A percentile compares a stretch with the other conserved stretches of the same genome.
Conservation (phyloP, 2,329 filamentous ascomycete genomes). For the Beauveria rudraprayagi region DNA sequence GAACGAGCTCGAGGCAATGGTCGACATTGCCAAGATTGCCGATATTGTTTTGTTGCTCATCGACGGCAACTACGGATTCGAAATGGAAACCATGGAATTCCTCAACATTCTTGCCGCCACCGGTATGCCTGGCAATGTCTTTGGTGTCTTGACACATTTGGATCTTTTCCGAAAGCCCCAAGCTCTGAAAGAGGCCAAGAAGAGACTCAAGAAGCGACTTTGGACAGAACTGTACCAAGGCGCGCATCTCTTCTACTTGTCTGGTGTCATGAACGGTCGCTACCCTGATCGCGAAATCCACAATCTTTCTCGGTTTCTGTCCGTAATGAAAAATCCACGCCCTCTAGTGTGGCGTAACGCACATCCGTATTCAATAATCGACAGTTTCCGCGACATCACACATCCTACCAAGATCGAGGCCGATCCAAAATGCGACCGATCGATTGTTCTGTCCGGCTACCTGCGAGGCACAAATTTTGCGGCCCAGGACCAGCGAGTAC, state of each 20-base stretch:
- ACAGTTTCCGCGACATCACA: constrained; percentile 92
- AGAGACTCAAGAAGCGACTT: constrained; percentile 87
- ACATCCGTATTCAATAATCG: constrained; percentile 87
- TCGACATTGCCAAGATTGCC: constrained; percentile 93
- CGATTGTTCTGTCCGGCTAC: constrained; percentile 87
- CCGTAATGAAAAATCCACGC: constrained; percentile 97
- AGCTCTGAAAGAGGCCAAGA: constrained; percentile 86
- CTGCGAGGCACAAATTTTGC: constrained; percentile 91
- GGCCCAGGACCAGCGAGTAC: constrained; percentile 74
- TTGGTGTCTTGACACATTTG: constrained; percentile 91
- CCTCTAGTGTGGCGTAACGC: constrained; percentile 96
- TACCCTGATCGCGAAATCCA: constrained; percentile 96
- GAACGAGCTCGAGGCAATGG: constrained; percentile 94
- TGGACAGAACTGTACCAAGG: constrained; percentile 98
- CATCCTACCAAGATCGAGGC: constrained; percentile 87
- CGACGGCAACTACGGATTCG: constrained; percentile 96
- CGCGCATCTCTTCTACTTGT: constrained; percentile 93
- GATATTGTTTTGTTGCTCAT: constrained; percentile 98
- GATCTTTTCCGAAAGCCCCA: constrained; percentile 94
- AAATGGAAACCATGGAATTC: constrained; percentile 99
- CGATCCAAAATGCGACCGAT: constrained; percentile 81
- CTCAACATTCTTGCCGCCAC: constrained; percentile 87
- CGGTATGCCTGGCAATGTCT: constrained; percentile 97
- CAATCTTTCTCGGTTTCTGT: constrained; percentile 89
- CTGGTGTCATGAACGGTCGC: constrained; percentile 89